Base-by-base conservation (phyloP, 2,329 filamentous ascomycete genomes). In the Corynespora cassiicola region DNA sequence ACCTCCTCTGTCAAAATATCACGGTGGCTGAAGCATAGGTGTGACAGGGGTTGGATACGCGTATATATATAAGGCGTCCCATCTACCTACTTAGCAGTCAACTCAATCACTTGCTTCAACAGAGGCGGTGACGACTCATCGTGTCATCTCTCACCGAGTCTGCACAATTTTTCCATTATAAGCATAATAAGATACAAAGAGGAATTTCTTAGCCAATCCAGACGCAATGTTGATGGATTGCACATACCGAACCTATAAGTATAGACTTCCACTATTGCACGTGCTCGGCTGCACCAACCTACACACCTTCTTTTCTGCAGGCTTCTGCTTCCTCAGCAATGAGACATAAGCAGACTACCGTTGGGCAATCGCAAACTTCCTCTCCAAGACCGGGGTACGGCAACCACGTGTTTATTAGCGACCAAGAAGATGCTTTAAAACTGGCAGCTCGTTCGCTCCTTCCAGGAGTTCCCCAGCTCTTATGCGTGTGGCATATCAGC, bases 281-380 rank as follows among this genome's bases (percentile, higher is more conserved):
- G 45, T 39, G 42, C 45, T 44, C 1, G 24, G 33, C 39, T 42
- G 30, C 23, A 49, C 38, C 16, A 48, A 45, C 22, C 34, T 48
- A 22, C 35, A 48, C 40, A 48, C 41, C 10, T 48, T 48, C 27
- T 48, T 37, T 21, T 44, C 44, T 38, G 36, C 44, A 28, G 40
- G 45, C 40, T 47, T 47, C 40, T 44, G 34, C 40, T 44, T 47
- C 10, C 45, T 48, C 9, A 42, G 34, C 17, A 45, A 37, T 10
- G 23, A 45, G 27, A 44, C 40, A 6, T 24, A 42, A 24, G 18
- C 30, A 33, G 45, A 48, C 21, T 48, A 42, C 41, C 8, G 45
- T 28, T 45, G 17, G 37, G 41, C 36, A 14, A 47, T 47, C 26
- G 33, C 32, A 20, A 47, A 40, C 22, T 43, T 40, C 21, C 39